Evolutionary conservation across 129 eudicot genomes (phyloP), one percentile per base, ranked within the genome.

Genomic region (Chrysanthemum seticuspe): DNA sequence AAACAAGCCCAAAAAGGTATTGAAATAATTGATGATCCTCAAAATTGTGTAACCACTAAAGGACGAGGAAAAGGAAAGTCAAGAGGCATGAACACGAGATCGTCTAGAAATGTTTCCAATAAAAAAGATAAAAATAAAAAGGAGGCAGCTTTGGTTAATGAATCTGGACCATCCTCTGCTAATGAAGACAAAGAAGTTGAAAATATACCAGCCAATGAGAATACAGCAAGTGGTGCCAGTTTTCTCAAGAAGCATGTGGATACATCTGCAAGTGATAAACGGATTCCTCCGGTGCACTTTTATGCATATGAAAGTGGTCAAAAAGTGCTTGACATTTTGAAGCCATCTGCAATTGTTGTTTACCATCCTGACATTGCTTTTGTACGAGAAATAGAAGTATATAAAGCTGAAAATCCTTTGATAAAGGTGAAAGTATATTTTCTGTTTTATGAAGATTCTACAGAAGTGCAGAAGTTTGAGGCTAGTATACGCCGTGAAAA

Each of bases 301-400:
- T 78, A 90, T 83, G 96, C 99, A 50, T 74, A 86, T 16, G 99
- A 94, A 76, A 94, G 87, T 78, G 91, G 88, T 73, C 85, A 60
- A 23, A 85, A 67, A 78, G 71, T 94, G 67, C 91, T 94, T 27
- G 97, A 88, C 81, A 51, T 85, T 72, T 84, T 94, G 81, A 84
- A 81, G 85, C 99, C 97, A 12, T 88, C 93, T 75, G 84, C 79
- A 27, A 78, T 94, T 61, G 74, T 94, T 65, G 91, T 88, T 45
- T 94, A 94, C 73, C 99, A 94, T 70, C 99, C 99, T 51, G 99
- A 94, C 54, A 80, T 90, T 81, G 90, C 89, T 10, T 90, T 94
- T 86, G 94, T 90, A 64, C 88, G 99, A 59, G 99, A 94, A 72
- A 81, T 94, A 58, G 99, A 94, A 79, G 40, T 88, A 55, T 94